Percentiles rank a stretch among this genome's conserved stretches.
phyloP scores from a whole-genome alignment of 1,139 yeast genomes.

The Tardiomyces digboiensis region DNA sequence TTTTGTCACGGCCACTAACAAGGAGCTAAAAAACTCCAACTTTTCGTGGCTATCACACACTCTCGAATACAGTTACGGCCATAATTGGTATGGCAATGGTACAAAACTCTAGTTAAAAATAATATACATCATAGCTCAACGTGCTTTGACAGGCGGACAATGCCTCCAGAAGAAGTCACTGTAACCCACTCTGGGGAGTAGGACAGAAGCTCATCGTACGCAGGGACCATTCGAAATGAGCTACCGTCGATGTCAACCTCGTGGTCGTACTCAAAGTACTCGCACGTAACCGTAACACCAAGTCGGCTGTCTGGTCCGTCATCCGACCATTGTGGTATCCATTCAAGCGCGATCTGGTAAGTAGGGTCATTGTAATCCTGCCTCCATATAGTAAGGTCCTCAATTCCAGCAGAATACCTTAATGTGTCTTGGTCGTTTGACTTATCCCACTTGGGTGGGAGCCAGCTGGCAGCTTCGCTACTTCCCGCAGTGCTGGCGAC shows the following conservation, averaged over 20 bases:
- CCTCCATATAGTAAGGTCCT: slow-evolving; percentile 52
- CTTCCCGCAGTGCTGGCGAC: slow-evolving; percentile 27
- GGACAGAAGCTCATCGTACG: slow-evolving; percentile 54
- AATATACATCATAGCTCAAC: slow-evolving; percentile 30
- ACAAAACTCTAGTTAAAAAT: slow-evolving; percentile 1
- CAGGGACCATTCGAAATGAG: slow-evolving; percentile 43
- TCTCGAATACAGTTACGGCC: slow-evolving; percentile 14
- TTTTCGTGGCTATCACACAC: slow-evolving; percentile 11
- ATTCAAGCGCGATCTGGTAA: slow-evolving; percentile 59
- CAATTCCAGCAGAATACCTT: slow-evolving; percentile 47
- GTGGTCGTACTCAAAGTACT: slow-evolving; percentile 62
- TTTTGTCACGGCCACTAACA: slow-evolving; percentile 6
- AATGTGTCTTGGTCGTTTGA: not conserved
- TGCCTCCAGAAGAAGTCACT: slow-evolving; percentile 60
- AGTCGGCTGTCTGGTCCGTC: slow-evolving; percentile 29
- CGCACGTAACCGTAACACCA: slow-evolving; percentile 52
- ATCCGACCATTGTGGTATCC: slow-evolving; percentile 63
- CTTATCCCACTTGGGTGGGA: not conserved
- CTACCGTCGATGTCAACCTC: slow-evolving; percentile 30
- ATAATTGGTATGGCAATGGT: slow-evolving; percentile 23
- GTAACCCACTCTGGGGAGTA: slow-evolving; percentile 56
- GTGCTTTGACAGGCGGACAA: slow-evolving; percentile 43
- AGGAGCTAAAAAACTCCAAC: slow-evolving; percentile 6
- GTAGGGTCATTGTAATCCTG: slow-evolving; percentile 44
- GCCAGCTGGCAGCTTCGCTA: slow-evolving; percentile 22